Evolutionary conservation across 106 monocot genomes (phyloP), one percentile per base, ranked within the genome.

Genomic region (Apostasia ramifera): DNA sequence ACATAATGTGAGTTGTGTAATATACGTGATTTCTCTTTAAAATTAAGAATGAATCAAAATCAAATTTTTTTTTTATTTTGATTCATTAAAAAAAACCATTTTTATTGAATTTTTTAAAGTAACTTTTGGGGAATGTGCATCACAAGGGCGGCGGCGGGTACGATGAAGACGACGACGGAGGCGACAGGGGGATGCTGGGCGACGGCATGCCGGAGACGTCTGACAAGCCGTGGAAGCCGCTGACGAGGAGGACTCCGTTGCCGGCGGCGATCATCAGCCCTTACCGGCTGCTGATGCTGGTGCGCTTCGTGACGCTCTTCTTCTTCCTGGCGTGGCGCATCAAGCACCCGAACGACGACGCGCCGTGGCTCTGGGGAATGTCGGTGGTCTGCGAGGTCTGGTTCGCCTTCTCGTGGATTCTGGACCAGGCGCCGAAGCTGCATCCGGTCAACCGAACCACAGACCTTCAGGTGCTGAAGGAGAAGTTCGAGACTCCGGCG

Each of bases 361-460:
- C 87, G 2, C 51, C 70, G 26, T 88, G 87, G 87, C 78, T 88
- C 1, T 88, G 87, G 75, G 68, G 61, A 6, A 76, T 76, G 69
- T 76, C 75, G 2, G 57, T 76, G 45, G 75, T 76, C 3, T 88
- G 87, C 73, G 87, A 88, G 75, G 38, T 74, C 4, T 88, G 87
- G 87, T 88, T 88, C 74, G 87, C 87, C 47, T 83, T 88, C 78
- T 88, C 87, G 0, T 88, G 87, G 87, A 53, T 88, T 44, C 78
- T 88, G 15, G 87, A 88, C 69, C 87, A 88, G 61, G 72, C 78
- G 1, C 87, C 87, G 3, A 88, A 88, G 69, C 47, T 88, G 37
- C 66, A 74, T 38, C 87, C 87, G 0, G 76, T 88, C 63, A 88
- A 83, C 47, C 80, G 87, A 2, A 64, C 71, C 40, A 80, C 81